phyloP scores from a whole-genome alignment of 2,329 filamentous ascomycete genomes.

The Lasiodiplodia sp. region DNA sequence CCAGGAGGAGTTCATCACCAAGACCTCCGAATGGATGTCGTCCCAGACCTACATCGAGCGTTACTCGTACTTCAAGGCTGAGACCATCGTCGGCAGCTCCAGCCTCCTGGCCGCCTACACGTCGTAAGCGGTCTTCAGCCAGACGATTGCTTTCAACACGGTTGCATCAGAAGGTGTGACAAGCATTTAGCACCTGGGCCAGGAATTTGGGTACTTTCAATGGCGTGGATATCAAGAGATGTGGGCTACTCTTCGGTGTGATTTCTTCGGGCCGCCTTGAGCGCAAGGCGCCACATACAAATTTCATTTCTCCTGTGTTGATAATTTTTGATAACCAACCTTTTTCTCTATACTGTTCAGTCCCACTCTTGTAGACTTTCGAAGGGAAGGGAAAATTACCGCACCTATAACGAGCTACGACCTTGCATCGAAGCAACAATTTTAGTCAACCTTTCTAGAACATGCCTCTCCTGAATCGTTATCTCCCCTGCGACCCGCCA shows the following conservation, averaged over 20 bases:
- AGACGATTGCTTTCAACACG: conserved; percentile 2
- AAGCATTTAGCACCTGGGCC: conserved; percentile 21
- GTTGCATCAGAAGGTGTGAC: conserved; percentile 14
- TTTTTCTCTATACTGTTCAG: conserved; percentile 14
- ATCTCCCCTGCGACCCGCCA: neutral
- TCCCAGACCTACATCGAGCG: conserved; percentile 49
- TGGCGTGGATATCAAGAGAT: conserved; percentile 24
- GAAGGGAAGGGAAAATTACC: conserved; percentile 9
- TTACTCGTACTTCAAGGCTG: conserved; percentile 48
- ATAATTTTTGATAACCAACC: conserved; percentile 28
- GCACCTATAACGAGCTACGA: conserved; percentile 25
- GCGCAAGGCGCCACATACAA: conserved; percentile 5
- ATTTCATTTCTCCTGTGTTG: conserved; percentile 22
- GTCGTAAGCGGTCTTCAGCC: conserved; percentile 15
- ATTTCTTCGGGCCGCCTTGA: conserved; percentile 16
- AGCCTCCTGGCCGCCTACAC: conserved; percentile 23
- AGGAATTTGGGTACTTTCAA: conserved; percentile 12
- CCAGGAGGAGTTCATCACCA: conserved; percentile 57
- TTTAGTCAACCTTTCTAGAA: conserved; percentile 13
- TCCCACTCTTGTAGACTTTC: neutral
- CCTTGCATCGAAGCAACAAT: conserved; percentile 21
- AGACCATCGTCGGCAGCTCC: conserved; percentile 27
- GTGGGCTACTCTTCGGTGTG: conserved; percentile 23
- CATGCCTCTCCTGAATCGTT: too few species aligned
- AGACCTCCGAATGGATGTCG: conserved; percentile 55